Percentiles rank a stretch among this genome's conserved stretches.
Conservation (phyloP, 2,329 filamentous ascomycete species). For the Paecilomyces niveus region DNA sequence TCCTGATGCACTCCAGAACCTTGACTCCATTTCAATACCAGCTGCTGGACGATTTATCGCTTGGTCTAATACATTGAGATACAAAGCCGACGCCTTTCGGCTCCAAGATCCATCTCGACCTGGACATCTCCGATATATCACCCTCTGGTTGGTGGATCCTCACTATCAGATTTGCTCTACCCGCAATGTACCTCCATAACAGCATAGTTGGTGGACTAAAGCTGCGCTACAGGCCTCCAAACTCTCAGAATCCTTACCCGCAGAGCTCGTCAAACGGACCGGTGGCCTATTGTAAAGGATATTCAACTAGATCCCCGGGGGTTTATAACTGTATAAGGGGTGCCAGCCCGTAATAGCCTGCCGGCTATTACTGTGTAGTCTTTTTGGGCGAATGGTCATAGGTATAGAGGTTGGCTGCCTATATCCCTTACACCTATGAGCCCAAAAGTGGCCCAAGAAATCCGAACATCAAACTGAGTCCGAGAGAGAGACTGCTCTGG, state of each 20-base stretch:
- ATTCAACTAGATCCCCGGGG: no score
- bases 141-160: slow-evolving; percentile 12
- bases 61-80: slow-evolving; percentile 10
- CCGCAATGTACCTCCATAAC: slow-evolving; percentile 12
- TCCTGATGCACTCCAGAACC: not conserved
- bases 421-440: no score
- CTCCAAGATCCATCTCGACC: slow-evolving; percentile 6
- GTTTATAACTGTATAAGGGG: no score
- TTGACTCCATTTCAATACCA: slow-evolving; percentile 7
- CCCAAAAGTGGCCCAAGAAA: not conserved
- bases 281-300: no score
- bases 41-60: slow-evolving; percentile 3
- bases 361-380: no score
- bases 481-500: not conserved
- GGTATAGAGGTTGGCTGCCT: no score
- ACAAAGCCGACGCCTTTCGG: slow-evolving; percentile 5
- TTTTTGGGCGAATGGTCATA: no score
- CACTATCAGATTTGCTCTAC: slow-evolving; percentile 11
- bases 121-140: slow-evolving; percentile 10
- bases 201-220: slow-evolving; percentile 5
- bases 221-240: not conserved
- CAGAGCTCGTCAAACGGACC: not conserved
- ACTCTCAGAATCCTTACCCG: not conserved
- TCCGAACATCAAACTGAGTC: not conserved
- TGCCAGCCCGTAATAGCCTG: no score